phyloP scores from a whole-genome alignment of 441 rosid genomes.

The Syzygium malaccense region DNA sequence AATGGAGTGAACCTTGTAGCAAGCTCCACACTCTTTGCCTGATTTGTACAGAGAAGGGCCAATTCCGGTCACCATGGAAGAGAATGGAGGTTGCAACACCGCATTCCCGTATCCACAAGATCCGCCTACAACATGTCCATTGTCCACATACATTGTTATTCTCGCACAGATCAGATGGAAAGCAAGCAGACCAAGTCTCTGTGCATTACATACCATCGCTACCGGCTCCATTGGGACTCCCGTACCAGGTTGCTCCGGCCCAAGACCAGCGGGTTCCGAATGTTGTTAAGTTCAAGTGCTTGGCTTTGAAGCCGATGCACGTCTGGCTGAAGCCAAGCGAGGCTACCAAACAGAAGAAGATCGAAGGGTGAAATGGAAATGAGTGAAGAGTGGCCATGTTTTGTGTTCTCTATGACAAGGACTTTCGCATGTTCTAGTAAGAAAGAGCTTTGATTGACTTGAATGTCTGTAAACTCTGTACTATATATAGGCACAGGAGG shows the following conservation, averaged over 20 bases:
- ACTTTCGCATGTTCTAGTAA: background rate
- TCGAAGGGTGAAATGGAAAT: background rate
- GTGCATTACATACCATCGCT: constrained; percentile 28
- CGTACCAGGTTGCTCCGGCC: constrained; percentile 52
- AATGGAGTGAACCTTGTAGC: constrained; percentile 25
- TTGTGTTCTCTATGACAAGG: background rate
- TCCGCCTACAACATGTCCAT: constrained; percentile 26
- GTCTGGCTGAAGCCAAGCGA: constrained; percentile 5
- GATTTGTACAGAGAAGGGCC: constrained; percentile 35
- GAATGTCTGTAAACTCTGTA: background rate
- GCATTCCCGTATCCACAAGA: constrained; percentile 39
- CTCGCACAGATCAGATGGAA: background rate
- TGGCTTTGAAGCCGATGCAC: constrained; percentile 12
- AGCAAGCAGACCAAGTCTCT: background rate
- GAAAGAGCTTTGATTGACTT: background rate
- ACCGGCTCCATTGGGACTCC: constrained; percentile 41
- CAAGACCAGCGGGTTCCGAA: constrained; percentile 21
- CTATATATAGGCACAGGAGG: background rate
- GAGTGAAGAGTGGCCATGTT: background rate
- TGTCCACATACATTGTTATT: background rate
- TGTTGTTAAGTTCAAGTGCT: constrained; percentile 6
- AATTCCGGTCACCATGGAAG: constrained; percentile 29
- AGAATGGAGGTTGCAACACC: constrained; percentile 31
- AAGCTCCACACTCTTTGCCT: constrained; percentile 50
- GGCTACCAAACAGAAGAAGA: background rate